Conservation (phyloP, 169 alveolate genomes). For the Eimeria maxima region DNA sequence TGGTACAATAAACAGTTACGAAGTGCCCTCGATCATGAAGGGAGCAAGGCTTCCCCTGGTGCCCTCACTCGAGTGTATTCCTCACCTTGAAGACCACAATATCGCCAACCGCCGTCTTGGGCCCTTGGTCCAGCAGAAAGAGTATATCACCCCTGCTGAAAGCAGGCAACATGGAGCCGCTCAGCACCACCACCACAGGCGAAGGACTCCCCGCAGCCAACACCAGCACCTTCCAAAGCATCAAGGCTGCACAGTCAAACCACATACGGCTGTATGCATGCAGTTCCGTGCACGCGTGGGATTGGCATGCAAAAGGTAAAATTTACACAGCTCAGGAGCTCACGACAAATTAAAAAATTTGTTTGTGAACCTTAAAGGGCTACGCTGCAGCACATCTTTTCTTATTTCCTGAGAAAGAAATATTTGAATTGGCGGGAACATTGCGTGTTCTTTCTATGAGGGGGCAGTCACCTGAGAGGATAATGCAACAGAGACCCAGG, state of each 20-base stretch:
- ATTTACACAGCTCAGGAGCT: neutral
- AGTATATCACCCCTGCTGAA: constrained; percentile 97
- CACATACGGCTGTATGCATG: neutral
- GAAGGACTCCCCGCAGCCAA: constrained; percentile 92
- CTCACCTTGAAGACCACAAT: constrained; percentile 83
- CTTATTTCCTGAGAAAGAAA: neutral
- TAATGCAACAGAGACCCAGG: constrained; percentile 55
- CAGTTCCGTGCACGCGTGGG: neutral
- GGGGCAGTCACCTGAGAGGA: constrained; percentile 41
- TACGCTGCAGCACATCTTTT: neutral
- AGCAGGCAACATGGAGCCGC: constrained; percentile 98
- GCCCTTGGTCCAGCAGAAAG: constrained; percentile 86
- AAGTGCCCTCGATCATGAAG: neutral
- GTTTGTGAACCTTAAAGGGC: neutral
- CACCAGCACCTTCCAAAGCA: constrained; percentile 96
- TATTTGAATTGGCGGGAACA: neutral
- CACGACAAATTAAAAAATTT: neutral
- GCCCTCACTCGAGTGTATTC: neutral
- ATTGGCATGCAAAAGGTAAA: neutral
- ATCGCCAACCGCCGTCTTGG: constrained; percentile 78
- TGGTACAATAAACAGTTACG: neutral
- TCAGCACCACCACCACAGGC: constrained; percentile 97
- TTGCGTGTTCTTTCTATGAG: neutral
- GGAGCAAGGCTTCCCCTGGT: neutral
- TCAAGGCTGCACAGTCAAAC: constrained; percentile 91